These are phyloP conservation scores for Ophiostoma tasmaniense DNA, from an alignment of 2,329 filamentous ascomycete species.

Conservation along the genomic window DNA sequence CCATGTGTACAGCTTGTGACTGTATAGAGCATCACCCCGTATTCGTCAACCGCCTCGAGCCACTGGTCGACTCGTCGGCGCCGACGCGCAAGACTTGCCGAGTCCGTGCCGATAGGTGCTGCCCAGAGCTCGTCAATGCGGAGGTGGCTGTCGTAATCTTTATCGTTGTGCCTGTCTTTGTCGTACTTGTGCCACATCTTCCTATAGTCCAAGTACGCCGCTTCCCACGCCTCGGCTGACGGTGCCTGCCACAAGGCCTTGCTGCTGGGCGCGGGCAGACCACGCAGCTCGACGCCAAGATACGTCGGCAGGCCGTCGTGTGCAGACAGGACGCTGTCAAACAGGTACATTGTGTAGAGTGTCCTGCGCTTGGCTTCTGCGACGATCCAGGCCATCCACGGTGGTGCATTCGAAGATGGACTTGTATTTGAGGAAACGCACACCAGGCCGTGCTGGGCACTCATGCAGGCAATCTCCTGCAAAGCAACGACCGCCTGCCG, in stretches of 20 bases:
- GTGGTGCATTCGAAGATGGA: conserved; percentile 26
- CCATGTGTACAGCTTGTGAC: conserved; percentile 38
- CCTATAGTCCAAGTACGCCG: neutral
- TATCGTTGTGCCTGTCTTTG: neutral
- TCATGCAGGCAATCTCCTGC: neutral
- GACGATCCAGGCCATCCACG: conserved; percentile 47
- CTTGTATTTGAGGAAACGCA: neutral
- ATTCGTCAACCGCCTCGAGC: conserved; percentile 44
- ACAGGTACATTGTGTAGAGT: conserved; percentile 44
- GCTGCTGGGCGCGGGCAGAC: neutral
- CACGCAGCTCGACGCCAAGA: conserved; percentile 22
- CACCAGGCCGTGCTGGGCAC: neutral
- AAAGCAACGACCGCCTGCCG: neutral
- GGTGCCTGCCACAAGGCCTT: neutral
- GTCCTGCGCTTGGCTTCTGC: conserved; percentile 45
- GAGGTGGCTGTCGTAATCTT: neutral
- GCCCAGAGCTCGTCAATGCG: conserved; percentile 46
- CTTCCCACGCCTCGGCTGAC: neutral
- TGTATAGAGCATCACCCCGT: conserved; percentile 44
- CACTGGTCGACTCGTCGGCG: conserved; percentile 36
- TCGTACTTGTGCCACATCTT: neutral
- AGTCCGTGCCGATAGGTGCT: conserved; percentile 27
- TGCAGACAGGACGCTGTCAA: conserved; percentile 41
- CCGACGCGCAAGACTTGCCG: conserved; percentile 23
- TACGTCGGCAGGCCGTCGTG: conserved; percentile 38